Evolutionary conservation across 1,139 yeast genomes (phyloP), one percentile per base, ranked within the genome.

Genomic region (Suhomyces panamericanus): DNA sequence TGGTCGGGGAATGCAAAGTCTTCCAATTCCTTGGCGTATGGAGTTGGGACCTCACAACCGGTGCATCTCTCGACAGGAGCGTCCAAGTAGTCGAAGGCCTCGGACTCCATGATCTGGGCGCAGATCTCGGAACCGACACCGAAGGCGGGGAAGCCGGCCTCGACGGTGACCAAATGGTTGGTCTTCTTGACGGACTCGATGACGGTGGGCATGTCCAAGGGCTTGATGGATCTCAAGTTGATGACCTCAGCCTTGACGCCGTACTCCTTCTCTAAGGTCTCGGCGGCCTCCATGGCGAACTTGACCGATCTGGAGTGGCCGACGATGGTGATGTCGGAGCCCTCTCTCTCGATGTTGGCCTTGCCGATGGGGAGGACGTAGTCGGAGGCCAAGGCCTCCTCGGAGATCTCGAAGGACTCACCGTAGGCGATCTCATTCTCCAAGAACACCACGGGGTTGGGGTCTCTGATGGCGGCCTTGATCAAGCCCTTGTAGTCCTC

Each of bases 21-120:
- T 80, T 95, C 99, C 67, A 95, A 82, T 74, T 87, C 95, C 71
- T 84, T 81, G 58, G 97, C 96, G 68, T 95, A 95, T 55, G 99
- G 99, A 58, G 99, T 95, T 67, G 99, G 99, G 32, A 91, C 97
- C 75, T 95, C 99, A 66, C 98, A 95, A 70, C 99, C 99, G 49
- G 99, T 95, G 62, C 91, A 95, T 80, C 99, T 89, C 75, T 87
- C 96, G 57, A 93, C 93, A 58, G 99, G 99, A 52, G 99, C 96
- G 71, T 95, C 99, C 69, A 95, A 83, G 81, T 90, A 88, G 74
- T 95, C 99, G 59, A 93, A 93, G 46, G 96, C 98, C 72, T 91
- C 98, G 46, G 96, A 83, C 77, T 95, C 99, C 97, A 93, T 90
- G 64, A 95, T 80, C 74, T 90, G 96, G 52, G 98, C 99, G 66